Conservation (phyloP, 208 protist genomes). For the Angomonas deanei region DNA sequence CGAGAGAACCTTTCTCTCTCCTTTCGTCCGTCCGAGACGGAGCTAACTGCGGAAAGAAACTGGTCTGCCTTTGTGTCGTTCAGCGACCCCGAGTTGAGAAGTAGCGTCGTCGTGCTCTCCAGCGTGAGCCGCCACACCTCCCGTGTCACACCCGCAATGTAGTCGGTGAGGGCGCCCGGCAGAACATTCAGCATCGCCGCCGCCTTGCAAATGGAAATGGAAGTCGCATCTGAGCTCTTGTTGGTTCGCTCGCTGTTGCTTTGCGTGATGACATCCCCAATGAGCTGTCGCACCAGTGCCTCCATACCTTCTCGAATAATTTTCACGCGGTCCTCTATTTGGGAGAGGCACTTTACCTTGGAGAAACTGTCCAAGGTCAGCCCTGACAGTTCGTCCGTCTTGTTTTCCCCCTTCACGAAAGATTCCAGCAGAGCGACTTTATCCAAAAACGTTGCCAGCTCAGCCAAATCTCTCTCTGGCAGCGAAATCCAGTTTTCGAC, state of each 20-base stretch:
- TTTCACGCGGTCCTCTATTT: neutral
- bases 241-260: neutral
- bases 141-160: neutral
- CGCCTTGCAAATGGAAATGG: conserved; percentile 7
- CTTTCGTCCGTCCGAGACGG: conserved; percentile 12
- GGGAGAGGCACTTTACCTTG: neutral
- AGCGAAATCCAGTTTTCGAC: conserved; percentile 82
- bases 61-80: conserved; percentile 56
- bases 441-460: conserved; percentile 46
- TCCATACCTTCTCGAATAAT: neutral
- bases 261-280: neutral
- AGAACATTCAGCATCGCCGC: conserved; percentile 8
- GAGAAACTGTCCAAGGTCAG: neutral
- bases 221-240: neutral
- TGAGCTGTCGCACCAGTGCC: neutral
- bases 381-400: neutral
- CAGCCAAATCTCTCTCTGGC: conserved; percentile 74
- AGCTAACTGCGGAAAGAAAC: conserved; percentile 36
- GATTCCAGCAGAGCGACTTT: conserved; percentile 35
- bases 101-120: conserved; percentile 42
- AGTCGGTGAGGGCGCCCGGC: neutral
- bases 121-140: conserved; percentile 31
- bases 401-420: conserved; percentile 11
- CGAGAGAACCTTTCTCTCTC: conserved; percentile 28
- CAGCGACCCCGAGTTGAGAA: conserved; percentile 37